Evolutionary conservation across 768 basidiomycete species (phyloP).

Genomic region (Russula lepida): DNA sequence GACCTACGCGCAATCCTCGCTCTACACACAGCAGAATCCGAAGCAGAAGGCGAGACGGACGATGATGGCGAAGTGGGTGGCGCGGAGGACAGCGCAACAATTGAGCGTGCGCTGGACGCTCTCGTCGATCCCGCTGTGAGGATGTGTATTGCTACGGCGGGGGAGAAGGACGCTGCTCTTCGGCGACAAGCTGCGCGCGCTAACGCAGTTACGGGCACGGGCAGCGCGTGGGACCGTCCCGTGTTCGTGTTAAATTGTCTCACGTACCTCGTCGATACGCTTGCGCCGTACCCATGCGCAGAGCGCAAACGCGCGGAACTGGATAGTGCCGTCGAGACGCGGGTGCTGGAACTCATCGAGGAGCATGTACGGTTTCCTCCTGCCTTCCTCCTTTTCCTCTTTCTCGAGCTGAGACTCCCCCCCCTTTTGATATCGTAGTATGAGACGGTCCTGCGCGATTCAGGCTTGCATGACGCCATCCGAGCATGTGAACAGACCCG

Average conservation of each 20-base stretch:
- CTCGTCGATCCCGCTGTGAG: slow-evolving; percentile 79
- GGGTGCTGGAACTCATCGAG: slow-evolving; percentile 57
- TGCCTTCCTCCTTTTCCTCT: too few relatives aligned
- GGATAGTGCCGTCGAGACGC: slow-evolving; percentile 49
- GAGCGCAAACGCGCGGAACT: slow-evolving; percentile 48
- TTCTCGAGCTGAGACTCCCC: too few relatives aligned
- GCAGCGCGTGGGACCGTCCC: slow-evolving; percentile 59
- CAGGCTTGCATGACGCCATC: slow-evolving; percentile 43
- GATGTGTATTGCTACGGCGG: slow-evolving; percentile 60
- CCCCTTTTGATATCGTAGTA: slow-evolving; percentile 30
- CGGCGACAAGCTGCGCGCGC: slow-evolving; percentile 26
- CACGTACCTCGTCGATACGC: slow-evolving; percentile 66
- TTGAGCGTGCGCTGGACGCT: slow-evolving; percentile 69
- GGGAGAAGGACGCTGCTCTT: slow-evolving; percentile 63
- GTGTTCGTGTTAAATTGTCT: slow-evolving; percentile 85
- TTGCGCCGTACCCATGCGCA: slow-evolving; percentile 66
- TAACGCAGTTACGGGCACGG: slow-evolving; percentile 28
- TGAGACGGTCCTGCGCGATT: slow-evolving; percentile 43
- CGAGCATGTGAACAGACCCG: slow-evolving; percentile 35
- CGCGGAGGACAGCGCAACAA: slow-evolving; percentile 31
- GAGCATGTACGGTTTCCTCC: slow-evolving; percentile 59
- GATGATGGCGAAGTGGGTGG: slow-evolving; percentile 1
- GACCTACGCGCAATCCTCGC: slow-evolving; percentile 77
- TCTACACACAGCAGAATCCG: slow-evolving; percentile 39
- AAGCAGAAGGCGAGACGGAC: slow-evolving; percentile 15